Percentiles rank a stretch among this genome's conserved stretches.
Conservation (phyloP, 345 rosid genomes). For the Hibiscus mutabilis region DNA sequence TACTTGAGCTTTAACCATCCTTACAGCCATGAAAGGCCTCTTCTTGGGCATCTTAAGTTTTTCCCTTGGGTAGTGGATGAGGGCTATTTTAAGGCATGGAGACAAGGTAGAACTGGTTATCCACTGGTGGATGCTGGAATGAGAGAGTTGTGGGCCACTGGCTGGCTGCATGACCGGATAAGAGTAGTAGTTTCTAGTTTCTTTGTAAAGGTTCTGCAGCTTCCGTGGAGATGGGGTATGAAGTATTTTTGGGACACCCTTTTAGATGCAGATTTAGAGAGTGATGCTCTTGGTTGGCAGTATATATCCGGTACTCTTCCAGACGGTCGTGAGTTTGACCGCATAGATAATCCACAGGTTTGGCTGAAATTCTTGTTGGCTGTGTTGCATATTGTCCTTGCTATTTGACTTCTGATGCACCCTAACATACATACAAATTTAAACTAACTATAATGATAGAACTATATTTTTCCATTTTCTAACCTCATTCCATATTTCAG, state of each 20-base stretch:
- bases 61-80: constrained; percentile 90
- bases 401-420: not conserved
- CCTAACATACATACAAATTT: not conserved
- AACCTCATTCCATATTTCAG: not conserved
- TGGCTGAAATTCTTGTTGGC: constrained; percentile 3
- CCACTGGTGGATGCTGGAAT: constrained; percentile 98
- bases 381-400: not conserved
- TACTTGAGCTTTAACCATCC: constrained; percentile 96
- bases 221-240: constrained; percentile 99
- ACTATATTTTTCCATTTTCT: not conserved
- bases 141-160: constrained; percentile 98
- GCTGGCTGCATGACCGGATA: constrained; percentile 97
- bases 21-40: constrained; percentile 82
- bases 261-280: constrained; percentile 91
- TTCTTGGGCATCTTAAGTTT: constrained; percentile 89
- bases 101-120: constrained; percentile 98
- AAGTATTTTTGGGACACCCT: constrained; percentile 99
- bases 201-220: constrained; percentile 91
- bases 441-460: not conserved
- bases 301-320: constrained; percentile 93
- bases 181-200: constrained; percentile 95
- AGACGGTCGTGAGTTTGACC: constrained; percentile 83
- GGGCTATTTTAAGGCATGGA: constrained; percentile 92
- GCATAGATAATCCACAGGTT: constrained; percentile 92
- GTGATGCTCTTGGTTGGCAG: constrained; percentile 99